Conservation (phyloP, 176 grass and related monocot genomes). For the Aegilops umbellulata region DNA sequence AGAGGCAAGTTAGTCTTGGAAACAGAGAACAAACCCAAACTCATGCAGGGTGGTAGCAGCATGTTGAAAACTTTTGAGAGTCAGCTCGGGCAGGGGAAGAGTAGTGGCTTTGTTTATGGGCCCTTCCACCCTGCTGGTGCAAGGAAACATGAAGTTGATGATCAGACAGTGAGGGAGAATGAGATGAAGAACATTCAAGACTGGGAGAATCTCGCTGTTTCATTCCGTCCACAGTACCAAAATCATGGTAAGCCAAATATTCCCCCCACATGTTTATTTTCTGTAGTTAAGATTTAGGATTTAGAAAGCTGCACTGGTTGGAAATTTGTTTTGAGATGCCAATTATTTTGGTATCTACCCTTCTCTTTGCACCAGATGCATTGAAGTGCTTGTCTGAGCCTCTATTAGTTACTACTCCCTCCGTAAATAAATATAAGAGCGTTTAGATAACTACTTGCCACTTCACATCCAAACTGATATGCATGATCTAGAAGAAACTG, state of each 20-base stretch:
- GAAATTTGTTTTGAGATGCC: slow-evolving; percentile 3
- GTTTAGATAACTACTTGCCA: too few species aligned
- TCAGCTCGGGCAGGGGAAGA: slow-evolving; percentile 45
- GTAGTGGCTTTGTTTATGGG: slow-evolving; percentile 66
- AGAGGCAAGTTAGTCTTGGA: slow-evolving; percentile 36
- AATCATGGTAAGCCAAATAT: slow-evolving; percentile 62
- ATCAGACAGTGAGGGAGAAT: slow-evolving; percentile 18
- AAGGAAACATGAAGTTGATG: slow-evolving; percentile 34
- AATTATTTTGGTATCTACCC: neutral
- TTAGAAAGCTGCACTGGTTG: neutral
- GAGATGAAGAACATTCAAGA: slow-evolving; percentile 60
- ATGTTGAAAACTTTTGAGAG: slow-evolving; percentile 45
- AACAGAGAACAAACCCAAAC: slow-evolving; percentile 36
- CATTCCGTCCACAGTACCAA: slow-evolving; percentile 79
- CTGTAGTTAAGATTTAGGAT: neutral
- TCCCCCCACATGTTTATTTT: neutral
- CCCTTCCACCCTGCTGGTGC: slow-evolving; percentile 69
- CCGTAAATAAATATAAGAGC: too few species aligned
- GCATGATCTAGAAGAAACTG: neutral
- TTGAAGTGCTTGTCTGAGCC: neutral
- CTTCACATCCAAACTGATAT: neutral
- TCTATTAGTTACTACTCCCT: neutral
- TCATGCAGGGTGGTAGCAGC: slow-evolving; percentile 21
- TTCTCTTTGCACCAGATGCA: neutral
- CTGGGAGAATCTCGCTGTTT: slow-evolving; percentile 69